These are phyloP conservation scores for Aspergillus nanangensis DNA, from an alignment of 495 filamentous ascomycete genomes.

Conservation along the genomic window DNA sequence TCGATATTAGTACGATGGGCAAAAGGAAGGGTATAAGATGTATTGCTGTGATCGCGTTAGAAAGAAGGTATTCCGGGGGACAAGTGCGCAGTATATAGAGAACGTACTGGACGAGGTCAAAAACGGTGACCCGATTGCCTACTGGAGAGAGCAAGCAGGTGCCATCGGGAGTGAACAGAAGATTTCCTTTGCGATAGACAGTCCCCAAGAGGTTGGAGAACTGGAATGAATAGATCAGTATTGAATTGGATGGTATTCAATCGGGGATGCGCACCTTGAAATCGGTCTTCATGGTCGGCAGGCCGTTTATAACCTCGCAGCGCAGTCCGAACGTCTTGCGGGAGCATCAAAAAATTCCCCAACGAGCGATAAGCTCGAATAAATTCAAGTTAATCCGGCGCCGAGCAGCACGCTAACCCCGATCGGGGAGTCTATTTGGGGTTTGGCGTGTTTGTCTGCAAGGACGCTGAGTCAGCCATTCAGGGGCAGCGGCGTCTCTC, in stretches of 20 bases:
- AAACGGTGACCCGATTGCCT: constrained; percentile 91
- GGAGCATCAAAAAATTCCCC: constrained; percentile 14
- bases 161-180: constrained; percentile 95
- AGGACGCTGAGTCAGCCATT: constrained; percentile 14
- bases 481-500: constrained; percentile 22
- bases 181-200: constrained; percentile 94
- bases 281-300: constrained; percentile 84
- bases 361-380: constrained; percentile 23
- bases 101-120: constrained; percentile 88
- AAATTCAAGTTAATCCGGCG: constrained; percentile 20
- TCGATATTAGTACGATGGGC: constrained; percentile 91
- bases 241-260: neutral
- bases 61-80: neutral
- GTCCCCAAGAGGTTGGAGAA: constrained; percentile 96
- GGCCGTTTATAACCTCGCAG: constrained; percentile 11
- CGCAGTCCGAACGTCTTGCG: neutral
- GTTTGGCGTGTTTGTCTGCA: constrained; percentile 6
- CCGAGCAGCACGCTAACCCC: constrained; percentile 12
- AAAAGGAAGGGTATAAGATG: constrained; percentile 91
- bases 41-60: constrained; percentile 59
- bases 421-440: constrained; percentile 5
- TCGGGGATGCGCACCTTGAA: constrained; percentile 61
- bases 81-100: neutral
- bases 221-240: constrained; percentile 31
- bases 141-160: constrained; percentile 95